These are phyloP conservation scores for Corchorus olitorius DNA, from an alignment of 345 rosid species.

Conservation along the genomic window DNA sequence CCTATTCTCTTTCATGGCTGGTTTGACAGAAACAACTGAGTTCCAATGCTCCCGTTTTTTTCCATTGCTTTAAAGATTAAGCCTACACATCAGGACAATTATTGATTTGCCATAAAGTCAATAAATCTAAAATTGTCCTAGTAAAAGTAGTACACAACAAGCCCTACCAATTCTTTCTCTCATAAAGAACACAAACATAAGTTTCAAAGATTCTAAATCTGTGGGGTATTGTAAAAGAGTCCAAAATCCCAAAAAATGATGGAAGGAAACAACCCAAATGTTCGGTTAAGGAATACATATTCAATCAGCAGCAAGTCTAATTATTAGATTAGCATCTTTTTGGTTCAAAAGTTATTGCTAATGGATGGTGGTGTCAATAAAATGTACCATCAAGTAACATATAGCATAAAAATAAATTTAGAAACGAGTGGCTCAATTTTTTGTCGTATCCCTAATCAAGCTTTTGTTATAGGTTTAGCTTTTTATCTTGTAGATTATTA, in stretches of 20 bases:
- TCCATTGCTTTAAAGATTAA: not conserved
- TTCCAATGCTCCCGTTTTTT: not conserved
- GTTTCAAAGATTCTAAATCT: not conserved
- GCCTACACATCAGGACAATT: not conserved
- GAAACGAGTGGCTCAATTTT: not conserved
- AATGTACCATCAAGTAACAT: not conserved
- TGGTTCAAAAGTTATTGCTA: not conserved
- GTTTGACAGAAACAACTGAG: not conserved
- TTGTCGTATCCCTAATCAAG: not conserved
- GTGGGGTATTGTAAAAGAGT: not conserved
- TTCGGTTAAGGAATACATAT: not conserved
- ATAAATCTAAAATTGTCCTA: not conserved
- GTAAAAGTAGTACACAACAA: too few species aligned
- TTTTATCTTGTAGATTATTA: not conserved
- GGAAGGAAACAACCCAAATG: not conserved
- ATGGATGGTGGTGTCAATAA: not conserved
- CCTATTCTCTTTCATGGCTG: not conserved
- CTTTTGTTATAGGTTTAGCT: not conserved
- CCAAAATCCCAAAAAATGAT: constrained; percentile 1
- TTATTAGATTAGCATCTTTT: not conserved
- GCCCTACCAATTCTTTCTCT: not conserved
- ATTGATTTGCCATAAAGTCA: not conserved
- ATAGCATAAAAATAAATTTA: too few species aligned
- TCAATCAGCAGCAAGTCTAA: not conserved
- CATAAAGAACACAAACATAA: not conserved